Percentiles rank a stretch among this genome's conserved stretches.
Conservation (phyloP, 78 protist species). For the Planoprotostelium fungivorum region DNA sequence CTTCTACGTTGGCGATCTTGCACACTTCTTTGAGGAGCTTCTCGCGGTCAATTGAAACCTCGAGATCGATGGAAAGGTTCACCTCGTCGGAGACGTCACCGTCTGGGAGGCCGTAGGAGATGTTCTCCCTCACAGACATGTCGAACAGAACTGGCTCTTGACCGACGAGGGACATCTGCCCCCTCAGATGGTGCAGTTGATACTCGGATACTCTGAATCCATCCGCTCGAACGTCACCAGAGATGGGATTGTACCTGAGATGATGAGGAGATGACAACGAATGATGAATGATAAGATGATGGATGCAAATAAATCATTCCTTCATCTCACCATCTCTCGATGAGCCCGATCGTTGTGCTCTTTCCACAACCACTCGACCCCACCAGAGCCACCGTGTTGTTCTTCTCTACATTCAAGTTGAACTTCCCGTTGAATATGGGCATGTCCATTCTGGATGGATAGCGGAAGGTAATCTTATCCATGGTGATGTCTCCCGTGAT, state of each 20-base stretch:
- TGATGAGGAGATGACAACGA: too few species aligned
- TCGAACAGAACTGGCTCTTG: conserved; percentile 78
- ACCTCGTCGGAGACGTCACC: conserved; percentile 28
- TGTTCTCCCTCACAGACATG: conserved; percentile 81
- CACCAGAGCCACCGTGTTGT: conserved; percentile 54
- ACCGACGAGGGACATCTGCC: conserved; percentile 46
- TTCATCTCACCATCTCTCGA: conserved; percentile 1
- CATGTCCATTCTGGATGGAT: conserved; percentile 45
- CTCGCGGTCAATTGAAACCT: not conserved
- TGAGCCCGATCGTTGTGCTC: conserved; percentile 16
- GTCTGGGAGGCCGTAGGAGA: conserved; percentile 55
- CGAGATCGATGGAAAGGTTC: not conserved
- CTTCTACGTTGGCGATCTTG: conserved; percentile 84
- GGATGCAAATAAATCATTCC: not conserved
- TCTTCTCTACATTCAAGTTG: conserved; percentile 6
- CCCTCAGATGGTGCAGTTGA: conserved; percentile 2
- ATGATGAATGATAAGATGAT: conserved; percentile 9
- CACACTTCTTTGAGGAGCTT: conserved; percentile 45
- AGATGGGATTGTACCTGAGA: conserved; percentile 31
- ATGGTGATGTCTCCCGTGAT: conserved; percentile 27
- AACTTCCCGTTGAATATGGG: conserved; percentile 14
- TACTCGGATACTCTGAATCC: conserved; percentile 5
- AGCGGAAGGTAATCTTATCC: conserved; percentile 45
- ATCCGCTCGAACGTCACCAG: conserved; percentile 50
- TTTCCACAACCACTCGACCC: conserved; percentile 74